Percentiles rank a stretch among this genome's conserved stretches.
Evolutionary conservation across 2,329 filamentous ascomycete species (phyloP).

Genomic region (Periconia macrospinosa): DNA sequence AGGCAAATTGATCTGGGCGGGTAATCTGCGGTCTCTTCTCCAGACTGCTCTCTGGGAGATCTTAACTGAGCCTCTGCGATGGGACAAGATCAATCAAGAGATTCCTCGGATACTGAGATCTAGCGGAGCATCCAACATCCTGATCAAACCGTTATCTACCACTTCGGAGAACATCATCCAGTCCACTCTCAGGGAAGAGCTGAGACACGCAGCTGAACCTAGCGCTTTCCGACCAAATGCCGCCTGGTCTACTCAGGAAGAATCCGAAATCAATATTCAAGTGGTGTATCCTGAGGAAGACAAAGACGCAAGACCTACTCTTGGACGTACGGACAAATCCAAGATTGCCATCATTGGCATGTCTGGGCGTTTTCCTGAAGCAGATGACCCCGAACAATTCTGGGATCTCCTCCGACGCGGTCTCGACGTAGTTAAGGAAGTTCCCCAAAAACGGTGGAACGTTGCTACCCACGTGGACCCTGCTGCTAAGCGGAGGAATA

Average conservation of each 20-base stretch:
- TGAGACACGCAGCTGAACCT: not conserved
- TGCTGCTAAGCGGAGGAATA: slow-evolving; percentile 19
- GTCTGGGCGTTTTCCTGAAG: slow-evolving; percentile 37
- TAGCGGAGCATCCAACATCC: slow-evolving; percentile 3
- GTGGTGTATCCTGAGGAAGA: not conserved
- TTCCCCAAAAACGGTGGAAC: slow-evolving; percentile 36
- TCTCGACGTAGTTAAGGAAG: slow-evolving; percentile 27
- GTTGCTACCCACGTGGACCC: slow-evolving; percentile 22
- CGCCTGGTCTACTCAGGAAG: not conserved
- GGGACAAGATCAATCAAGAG: slow-evolving; percentile 14
- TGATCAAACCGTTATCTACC: slow-evolving; percentile 4
- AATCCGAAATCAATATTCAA: too few species aligned
- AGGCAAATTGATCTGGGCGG: slow-evolving; percentile 32
- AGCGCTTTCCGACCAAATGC: not conserved
- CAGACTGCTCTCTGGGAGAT: slow-evolving; percentile 9
- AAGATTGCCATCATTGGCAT: slow-evolving; percentile 38
- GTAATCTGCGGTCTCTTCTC: slow-evolving; percentile 10
- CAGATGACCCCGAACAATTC: slow-evolving; percentile 28
- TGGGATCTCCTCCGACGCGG: slow-evolving; percentile 38
- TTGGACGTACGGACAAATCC: not conserved
- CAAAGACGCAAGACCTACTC: not conserved
- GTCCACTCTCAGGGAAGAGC: not conserved
- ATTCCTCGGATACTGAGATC: slow-evolving; percentile 5
- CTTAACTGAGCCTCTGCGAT: slow-evolving; percentile 13
- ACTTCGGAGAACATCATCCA: slow-evolving; percentile 5